Evolutionary conservation across 495 filamentous ascomycete genomes (phyloP).

Genomic region (Aspergillus funiculosus): DNA sequence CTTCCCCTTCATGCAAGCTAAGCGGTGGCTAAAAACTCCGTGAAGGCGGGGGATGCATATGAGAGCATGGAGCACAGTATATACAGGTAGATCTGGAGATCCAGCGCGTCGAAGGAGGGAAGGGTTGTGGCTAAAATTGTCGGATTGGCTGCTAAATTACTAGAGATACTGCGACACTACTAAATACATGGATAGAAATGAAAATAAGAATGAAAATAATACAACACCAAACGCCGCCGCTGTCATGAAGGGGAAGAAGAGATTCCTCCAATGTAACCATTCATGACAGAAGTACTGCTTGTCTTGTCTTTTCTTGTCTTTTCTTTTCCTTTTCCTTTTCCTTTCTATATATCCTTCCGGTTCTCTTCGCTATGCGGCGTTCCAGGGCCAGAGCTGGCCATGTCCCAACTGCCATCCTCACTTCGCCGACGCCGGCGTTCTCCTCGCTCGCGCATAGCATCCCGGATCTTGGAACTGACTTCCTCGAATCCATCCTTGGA

Average conservation of each 20-base stretch:
- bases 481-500: conserved; percentile 68
- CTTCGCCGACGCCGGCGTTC: conserved; percentile 65
- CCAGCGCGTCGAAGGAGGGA: background rate
- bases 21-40: too few relatives aligned
- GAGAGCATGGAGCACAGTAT: too few relatives aligned
- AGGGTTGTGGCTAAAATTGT: background rate
- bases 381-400: conserved; percentile 37
- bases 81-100: too few relatives aligned
- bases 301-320: too few relatives aligned
- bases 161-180: conserved; percentile 6
- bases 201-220: conserved; percentile 1
- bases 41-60: too few relatives aligned
- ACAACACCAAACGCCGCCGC: conserved; percentile 20
- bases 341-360: conserved; percentile 37
- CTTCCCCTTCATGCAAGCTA: too few relatives aligned
- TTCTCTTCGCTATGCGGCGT: conserved; percentile 43
- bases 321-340: background rate
- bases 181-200: conserved; percentile 1
- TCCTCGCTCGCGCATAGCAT: conserved; percentile 80
- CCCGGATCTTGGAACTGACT: conserved; percentile 79
- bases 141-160: background rate
- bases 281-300: background rate
- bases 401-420: conserved; percentile 46
- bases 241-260: conserved; percentile 7
- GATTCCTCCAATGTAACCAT: background rate